A percentile compares a stretch with the other conserved stretches of the same genome.
Conservation (phyloP, 2,329 filamentous ascomycete species). For the Diaporthe citrichinensis region DNA sequence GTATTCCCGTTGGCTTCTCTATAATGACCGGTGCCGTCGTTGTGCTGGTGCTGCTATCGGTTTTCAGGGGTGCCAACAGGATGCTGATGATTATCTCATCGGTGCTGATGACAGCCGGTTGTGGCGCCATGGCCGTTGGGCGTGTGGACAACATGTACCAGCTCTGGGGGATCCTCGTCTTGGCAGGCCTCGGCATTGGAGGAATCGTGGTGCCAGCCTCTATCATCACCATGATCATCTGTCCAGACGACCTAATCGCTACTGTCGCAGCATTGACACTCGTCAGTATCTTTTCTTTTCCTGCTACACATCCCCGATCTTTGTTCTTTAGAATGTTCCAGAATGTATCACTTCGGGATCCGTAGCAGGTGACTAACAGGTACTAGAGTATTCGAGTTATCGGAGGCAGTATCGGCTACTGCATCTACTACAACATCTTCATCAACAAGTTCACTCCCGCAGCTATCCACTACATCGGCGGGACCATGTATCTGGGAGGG, state of each 20-base stretch:
- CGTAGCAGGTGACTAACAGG: too few relatives aligned
- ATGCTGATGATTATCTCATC: slow-evolving; percentile 72
- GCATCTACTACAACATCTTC: slow-evolving; percentile 71
- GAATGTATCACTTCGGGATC: too few relatives aligned
- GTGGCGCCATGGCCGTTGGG: slow-evolving; percentile 66
- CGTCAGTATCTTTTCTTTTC: too few relatives aligned
- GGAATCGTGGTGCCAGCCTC: slow-evolving; percentile 77
- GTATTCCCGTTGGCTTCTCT: slow-evolving; percentile 74
- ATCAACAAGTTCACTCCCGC: slow-evolving; percentile 59
- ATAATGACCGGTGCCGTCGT: slow-evolving; percentile 74
- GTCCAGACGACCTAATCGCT: slow-evolving; percentile 78
- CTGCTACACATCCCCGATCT: too few relatives aligned
- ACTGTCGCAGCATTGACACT: slow-evolving; percentile 78
- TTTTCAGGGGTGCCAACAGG: slow-evolving; percentile 70
- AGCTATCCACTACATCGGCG: slow-evolving; percentile 63
- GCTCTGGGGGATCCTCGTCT: slow-evolving; percentile 66
- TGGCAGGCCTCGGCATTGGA: slow-evolving; percentile 76
- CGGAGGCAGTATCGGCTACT: slow-evolving; percentile 75
- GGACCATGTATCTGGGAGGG: slow-evolving; percentile 63
- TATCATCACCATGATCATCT: slow-evolving; percentile 79
- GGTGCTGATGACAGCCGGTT: slow-evolving; percentile 75
- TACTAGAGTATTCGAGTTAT: slow-evolving; percentile 79
- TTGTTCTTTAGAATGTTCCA: too few relatives aligned
- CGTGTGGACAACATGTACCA: slow-evolving; percentile 65
- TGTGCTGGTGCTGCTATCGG: slow-evolving; percentile 69